Evolutionary conservation across 2,329 filamentous ascomycete species (phyloP), one percentile per base, ranked within the genome.

Genomic region (Fusarium duplospermum): DNA sequence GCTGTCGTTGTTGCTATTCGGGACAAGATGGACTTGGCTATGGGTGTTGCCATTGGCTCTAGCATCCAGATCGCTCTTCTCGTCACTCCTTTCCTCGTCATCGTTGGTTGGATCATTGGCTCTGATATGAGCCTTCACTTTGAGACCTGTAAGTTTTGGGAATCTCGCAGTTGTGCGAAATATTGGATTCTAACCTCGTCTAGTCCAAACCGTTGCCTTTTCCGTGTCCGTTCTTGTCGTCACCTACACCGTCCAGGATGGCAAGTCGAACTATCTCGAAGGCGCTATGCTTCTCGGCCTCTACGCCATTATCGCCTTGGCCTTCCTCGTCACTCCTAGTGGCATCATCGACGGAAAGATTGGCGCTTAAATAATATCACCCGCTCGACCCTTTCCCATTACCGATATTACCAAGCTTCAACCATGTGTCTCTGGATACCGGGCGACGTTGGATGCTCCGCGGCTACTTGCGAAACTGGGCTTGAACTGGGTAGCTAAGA

Each of bases 241-340:
- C 36, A 93, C 90, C 66, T 95, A 91, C 82, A 93, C 89, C 4
- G 92, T 95, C 50, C 92, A 94, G 80, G 94, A 96, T 79, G 94
- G 94, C 78, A 94, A 93, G 82, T 94, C 91, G 16, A 96, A 96
- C 82, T 96, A 96, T 76, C 89, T 96, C 24, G 93, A 96, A 81
- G 93, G 93, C 52, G 92, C 92, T 57, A 93, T 96, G 90, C 79
- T 85, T 56, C 78, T 85, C 66, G 84, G 83, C 59, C 83, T 91
- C 18, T 91, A 91, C 78, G 77, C 87, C 57, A 91, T 91, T 75
- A 91, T 91, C 69, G 89, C 89, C 6, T 81, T 91, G 36, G 89
- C 89, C 18, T 91, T 91, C 78, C 91, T 87, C 76, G 88, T 87
- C 66, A 89, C 86, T 16, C 89, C 89, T 4, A 76, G 78, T 70